These are phyloP conservation scores for Parachaetomium inaequale DNA, from an alignment of 495 filamentous ascomycete genomes.

Conservation along the genomic window DNA sequence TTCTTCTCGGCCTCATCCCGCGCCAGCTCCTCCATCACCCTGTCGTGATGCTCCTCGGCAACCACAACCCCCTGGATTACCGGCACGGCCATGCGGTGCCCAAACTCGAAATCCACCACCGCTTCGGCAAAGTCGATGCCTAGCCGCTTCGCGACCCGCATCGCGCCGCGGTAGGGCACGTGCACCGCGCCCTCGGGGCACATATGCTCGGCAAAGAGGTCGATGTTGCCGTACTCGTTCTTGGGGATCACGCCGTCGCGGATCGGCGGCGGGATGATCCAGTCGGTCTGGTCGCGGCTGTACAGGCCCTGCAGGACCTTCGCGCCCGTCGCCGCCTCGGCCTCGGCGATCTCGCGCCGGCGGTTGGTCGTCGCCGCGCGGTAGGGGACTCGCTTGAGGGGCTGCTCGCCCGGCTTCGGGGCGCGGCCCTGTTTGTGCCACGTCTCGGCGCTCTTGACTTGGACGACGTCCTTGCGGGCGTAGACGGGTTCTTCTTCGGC, in stretches of 20 bases:
- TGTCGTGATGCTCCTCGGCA: conserved; percentile 69
- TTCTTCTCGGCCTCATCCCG: conserved; percentile 75
- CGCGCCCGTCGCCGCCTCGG: conserved; percentile 68
- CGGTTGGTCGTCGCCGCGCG: conserved; percentile 85
- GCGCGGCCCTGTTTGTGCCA: conserved; percentile 96
- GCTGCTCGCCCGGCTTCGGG: conserved; percentile 62
- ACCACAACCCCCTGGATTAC: conserved; percentile 88
- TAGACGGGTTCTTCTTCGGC: conserved; percentile 76
- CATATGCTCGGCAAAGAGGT: conserved; percentile 92
- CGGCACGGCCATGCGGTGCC: conserved; percentile 85
- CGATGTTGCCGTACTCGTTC: conserved; percentile 95
- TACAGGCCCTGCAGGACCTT: conserved; percentile 87
- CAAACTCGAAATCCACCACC: conserved; percentile 95
- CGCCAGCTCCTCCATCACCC: conserved; percentile 75
- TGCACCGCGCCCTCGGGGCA: conserved; percentile 82
- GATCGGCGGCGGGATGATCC: conserved; percentile 85
- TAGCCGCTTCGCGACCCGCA: conserved; percentile 75
- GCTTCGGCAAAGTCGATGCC: conserved; percentile 90
- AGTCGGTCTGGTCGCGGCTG: conserved; percentile 80
- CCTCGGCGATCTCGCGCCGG: conserved; percentile 85
- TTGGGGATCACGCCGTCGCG: conserved; percentile 82
- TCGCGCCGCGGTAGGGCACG: conserved; percentile 71
- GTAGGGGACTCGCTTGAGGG: conserved; percentile 83
- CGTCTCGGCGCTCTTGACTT: conserved; percentile 86
- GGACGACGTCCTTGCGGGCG: conserved; percentile 70